phyloP scores from a whole-genome alignment of 805 yeast species.

The Candida odintsovae region DNA sequence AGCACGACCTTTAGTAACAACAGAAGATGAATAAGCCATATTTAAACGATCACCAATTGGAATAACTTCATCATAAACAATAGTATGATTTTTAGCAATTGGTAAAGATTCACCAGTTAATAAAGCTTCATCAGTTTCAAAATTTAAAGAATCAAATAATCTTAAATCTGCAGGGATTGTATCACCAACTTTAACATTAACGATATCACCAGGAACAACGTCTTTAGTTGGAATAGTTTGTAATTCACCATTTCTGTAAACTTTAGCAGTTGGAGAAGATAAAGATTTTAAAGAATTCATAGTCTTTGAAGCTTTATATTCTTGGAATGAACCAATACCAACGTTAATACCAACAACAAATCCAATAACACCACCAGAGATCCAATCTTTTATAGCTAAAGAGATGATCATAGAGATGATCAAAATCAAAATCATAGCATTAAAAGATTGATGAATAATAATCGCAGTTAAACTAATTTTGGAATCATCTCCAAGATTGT shows the following conservation, averaged over 20 bases:
- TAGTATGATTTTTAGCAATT: slow-evolving; percentile 45
- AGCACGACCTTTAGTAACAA: slow-evolving; percentile 72
- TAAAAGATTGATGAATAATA: slow-evolving; percentile 60
- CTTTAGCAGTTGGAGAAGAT: slow-evolving; percentile 67
- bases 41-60: slow-evolving; percentile 74
- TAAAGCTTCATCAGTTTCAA: slow-evolving; percentile 67
- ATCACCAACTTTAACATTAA: slow-evolving; percentile 61
- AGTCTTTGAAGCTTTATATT: slow-evolving; percentile 68
- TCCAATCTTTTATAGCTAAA: slow-evolving; percentile 70
- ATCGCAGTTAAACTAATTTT: slow-evolving; percentile 50
- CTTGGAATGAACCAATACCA: slow-evolving; percentile 64
- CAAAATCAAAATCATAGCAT: slow-evolving; percentile 74
- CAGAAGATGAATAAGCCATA: slow-evolving; percentile 64
- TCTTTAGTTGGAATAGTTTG: slow-evolving; percentile 52
- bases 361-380: slow-evolving; percentile 75
- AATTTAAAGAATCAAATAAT: slow-evolving; percentile 49
- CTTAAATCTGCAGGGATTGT: slow-evolving; percentile 73
- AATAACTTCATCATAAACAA: slow-evolving; percentile 33
- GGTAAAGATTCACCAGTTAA: slow-evolving; percentile 65
- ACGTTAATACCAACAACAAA: slow-evolving; percentile 62
- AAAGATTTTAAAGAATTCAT: slow-evolving; percentile 68
- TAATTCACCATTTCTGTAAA: slow-evolving; percentile 54
- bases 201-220: slow-evolving; percentile 72
- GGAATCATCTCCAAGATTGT: slow-evolving; percentile 55
- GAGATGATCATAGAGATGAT: slow-evolving; percentile 66